phyloP scores from a whole-genome alignment of 352 stramenopile species.

The Globisporangium camurandrum region DNA sequence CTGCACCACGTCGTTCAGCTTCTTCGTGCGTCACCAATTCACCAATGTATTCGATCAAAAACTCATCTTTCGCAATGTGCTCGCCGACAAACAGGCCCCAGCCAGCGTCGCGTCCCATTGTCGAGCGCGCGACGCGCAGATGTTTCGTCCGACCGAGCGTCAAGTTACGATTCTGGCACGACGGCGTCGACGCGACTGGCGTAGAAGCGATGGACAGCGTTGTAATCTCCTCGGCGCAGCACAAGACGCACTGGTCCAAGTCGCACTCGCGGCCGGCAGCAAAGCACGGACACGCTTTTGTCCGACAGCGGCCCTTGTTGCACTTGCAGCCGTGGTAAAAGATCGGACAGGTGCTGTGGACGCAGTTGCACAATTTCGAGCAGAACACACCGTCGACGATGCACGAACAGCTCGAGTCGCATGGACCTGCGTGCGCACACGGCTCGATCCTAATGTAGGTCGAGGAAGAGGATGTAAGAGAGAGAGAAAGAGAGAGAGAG shows the following conservation, averaged over 20 bases:
- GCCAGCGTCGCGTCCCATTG: slow-evolving; percentile 64
- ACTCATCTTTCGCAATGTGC: slow-evolving; percentile 87
- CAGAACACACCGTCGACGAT: slow-evolving; percentile 85
- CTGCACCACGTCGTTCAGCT: slow-evolving; percentile 76
- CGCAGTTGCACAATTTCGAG: slow-evolving; percentile 87
- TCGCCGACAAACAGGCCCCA: slow-evolving; percentile 91
- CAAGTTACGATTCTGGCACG: slow-evolving; percentile 67
- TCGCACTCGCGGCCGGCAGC: slow-evolving; percentile 90
- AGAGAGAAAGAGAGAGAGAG: not conserved
- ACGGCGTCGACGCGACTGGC: slow-evolving; percentile 6
- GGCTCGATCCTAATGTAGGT: slow-evolving; percentile 50
- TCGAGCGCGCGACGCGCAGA: slow-evolving; percentile 76
- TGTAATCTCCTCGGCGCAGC: slow-evolving; percentile 46
- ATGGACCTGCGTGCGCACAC: slow-evolving; percentile 83
- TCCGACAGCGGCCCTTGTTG: slow-evolving; percentile 65
- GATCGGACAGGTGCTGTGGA: slow-evolving; percentile 74
- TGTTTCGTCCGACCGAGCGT: slow-evolving; percentile 42
- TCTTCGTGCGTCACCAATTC: slow-evolving; percentile 91
- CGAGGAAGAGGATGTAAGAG: not conserved
- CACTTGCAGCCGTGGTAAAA: slow-evolving; percentile 89
- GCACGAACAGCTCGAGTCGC: slow-evolving; percentile 84
- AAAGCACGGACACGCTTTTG: slow-evolving; percentile 87
- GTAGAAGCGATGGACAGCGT: slow-evolving; percentile 1
- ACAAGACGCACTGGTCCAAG: slow-evolving; percentile 85
- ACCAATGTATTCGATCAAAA: slow-evolving; percentile 93